phyloP scores from a whole-genome alignment of 176 grass and related monocot genomes.

The Paspalum vaginatum region DNA sequence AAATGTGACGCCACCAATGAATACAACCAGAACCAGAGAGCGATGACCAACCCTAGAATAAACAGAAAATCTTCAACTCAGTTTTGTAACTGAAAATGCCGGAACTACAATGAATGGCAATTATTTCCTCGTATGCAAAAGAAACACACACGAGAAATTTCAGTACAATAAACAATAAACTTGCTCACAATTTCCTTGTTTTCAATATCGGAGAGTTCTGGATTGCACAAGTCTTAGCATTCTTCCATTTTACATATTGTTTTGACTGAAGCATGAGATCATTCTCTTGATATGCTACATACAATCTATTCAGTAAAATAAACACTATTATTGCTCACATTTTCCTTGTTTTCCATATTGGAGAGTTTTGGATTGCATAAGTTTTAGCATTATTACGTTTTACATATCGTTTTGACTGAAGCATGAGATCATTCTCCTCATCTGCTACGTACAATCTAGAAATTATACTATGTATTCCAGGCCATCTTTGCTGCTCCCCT shows the following conservation, averaged over 20 bases:
- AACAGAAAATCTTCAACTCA: not conserved
- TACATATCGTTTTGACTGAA: not conserved
- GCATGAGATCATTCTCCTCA: not conserved
- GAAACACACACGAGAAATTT: not conserved
- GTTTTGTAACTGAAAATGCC: not conserved
- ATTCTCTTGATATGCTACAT: conserved; percentile 20
- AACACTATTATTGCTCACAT: not conserved
- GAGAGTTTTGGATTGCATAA: not conserved
- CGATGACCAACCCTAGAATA: conserved; percentile 65
- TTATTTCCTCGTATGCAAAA: not conserved
- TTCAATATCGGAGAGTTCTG: not conserved
- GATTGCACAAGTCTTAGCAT: not conserved
- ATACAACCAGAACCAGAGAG: conserved; percentile 82
- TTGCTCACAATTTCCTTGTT: not conserved
- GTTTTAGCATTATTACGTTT: not conserved
- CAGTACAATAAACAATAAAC: not conserved
- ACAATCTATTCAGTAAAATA: conserved; percentile 4
- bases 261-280: not conserved
- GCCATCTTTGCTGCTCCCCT: too few species aligned
- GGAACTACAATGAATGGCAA: not conserved
- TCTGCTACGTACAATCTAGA: conserved; percentile 9
- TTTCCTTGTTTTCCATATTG: conserved; percentile 9
- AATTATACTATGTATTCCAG: not conserved
- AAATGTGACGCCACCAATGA: conserved; percentile 89
- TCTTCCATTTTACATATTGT: not conserved